A percentile compares a stretch with the other conserved stretches of the same genome.
phyloP scores from a whole-genome alignment of 140 eudicot species.

The Oenanthe javanica region DNA sequence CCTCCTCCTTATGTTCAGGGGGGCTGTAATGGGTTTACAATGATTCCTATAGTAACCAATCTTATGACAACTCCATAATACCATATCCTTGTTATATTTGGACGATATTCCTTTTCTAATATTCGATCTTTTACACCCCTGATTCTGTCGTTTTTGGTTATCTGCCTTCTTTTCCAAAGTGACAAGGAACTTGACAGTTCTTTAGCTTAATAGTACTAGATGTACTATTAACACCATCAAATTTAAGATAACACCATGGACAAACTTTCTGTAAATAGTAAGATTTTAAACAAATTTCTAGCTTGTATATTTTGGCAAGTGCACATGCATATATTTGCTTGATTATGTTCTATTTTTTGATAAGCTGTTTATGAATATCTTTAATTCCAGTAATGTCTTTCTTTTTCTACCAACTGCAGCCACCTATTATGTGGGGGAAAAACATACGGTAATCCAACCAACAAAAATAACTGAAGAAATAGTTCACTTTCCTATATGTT shows the following conservation, averaged over 20 bases:
- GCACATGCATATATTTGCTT: background rate
- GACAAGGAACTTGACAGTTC: background rate
- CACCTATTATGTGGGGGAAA: background rate
- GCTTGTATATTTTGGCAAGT: background rate
- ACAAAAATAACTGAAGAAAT: background rate
- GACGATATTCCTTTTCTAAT: background rate
- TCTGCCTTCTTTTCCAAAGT: background rate
- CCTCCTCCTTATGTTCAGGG: background rate
- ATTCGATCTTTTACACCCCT: background rate
- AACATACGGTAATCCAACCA: background rate
- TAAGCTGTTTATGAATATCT: background rate
- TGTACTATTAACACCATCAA: background rate
- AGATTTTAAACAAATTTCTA: background rate
- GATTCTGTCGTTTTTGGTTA: background rate
- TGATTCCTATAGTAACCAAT: too few relatives aligned
- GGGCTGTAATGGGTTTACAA: background rate
- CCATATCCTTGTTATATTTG: too few relatives aligned
- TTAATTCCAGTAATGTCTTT: background rate
- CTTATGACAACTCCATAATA: background rate
- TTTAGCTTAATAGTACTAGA: background rate
- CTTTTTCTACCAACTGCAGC: too few relatives aligned
- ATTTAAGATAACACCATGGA: background rate
- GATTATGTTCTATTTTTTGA: background rate
- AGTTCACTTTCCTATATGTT: background rate
- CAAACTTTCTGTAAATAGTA: too few relatives aligned